Conservation (phyloP, 306 rosid species). For the Medicago lupulina region DNA sequence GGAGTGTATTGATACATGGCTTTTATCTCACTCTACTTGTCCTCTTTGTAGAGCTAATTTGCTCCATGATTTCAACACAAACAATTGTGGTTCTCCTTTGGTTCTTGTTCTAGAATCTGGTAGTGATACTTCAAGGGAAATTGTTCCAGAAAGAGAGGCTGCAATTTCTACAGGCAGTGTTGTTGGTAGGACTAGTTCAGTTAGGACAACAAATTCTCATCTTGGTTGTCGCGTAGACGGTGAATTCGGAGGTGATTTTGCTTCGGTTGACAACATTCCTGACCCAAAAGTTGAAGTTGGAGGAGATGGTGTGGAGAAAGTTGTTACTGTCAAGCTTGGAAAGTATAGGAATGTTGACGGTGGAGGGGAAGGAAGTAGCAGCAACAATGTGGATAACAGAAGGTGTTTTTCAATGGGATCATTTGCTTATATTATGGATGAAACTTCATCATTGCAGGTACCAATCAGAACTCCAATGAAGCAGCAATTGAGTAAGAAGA, state of each 20-base stretch:
- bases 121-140: constrained; percentile 80
- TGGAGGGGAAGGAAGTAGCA: constrained; percentile 53
- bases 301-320: constrained; percentile 55
- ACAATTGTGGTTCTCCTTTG: constrained; percentile 57
- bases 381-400: constrained; percentile 64
- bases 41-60: constrained; percentile 86
- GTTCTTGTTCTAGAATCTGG: constrained; percentile 93
- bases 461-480: constrained; percentile 70
- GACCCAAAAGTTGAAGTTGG: not conserved
- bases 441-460: constrained; percentile 66
- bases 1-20: constrained; percentile 96
- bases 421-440: constrained; percentile 88
- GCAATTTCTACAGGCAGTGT: not conserved
- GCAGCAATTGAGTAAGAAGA: constrained; percentile 62
- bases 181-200: constrained; percentile 62
- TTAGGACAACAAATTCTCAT: constrained; percentile 49
- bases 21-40: constrained; percentile 93
- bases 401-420: constrained; percentile 98
- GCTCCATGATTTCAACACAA: constrained; percentile 66
- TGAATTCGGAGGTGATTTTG: constrained; percentile 57
- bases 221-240: constrained; percentile 46
- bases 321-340: constrained; percentile 82
- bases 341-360: constrained; percentile 77
- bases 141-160: constrained; percentile 57
- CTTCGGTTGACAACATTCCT: constrained; percentile 41